Conservation (phyloP, 768 basidiomycete species). For the Naematelia aurantialba region DNA sequence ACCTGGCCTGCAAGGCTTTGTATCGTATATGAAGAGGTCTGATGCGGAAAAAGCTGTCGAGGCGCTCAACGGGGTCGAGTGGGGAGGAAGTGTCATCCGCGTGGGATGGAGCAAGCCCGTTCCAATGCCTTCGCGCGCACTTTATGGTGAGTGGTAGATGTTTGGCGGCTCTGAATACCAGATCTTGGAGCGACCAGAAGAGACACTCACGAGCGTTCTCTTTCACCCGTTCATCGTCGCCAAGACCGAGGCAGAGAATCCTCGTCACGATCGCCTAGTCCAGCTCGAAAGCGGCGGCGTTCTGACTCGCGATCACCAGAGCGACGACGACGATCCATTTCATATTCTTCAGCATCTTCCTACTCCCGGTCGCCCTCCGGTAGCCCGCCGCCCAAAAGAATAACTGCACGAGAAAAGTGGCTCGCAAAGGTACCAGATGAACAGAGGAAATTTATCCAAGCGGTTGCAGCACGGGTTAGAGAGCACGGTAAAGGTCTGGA, state of each 20-base stretch:
- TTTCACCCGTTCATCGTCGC: constrained; percentile 2
- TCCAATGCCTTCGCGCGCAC: constrained; percentile 66
- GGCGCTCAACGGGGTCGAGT: constrained; percentile 88
- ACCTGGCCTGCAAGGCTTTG: constrained; percentile 86
- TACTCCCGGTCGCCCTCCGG: constrained; percentile 40
- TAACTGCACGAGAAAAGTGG: constrained; percentile 27
- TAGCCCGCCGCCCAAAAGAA: constrained; percentile 39
- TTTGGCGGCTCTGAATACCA: not conserved
- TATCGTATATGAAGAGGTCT: constrained; percentile 88
- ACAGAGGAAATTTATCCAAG: constrained; percentile 78
- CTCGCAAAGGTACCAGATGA: constrained; percentile 56
- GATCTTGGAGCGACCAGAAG: constrained; percentile 3
- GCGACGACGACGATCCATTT: constrained; percentile 32
- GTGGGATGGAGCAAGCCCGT: constrained; percentile 98
- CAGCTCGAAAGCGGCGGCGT: not conserved
- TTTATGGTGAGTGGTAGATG: constrained; percentile 64
- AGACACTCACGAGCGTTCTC: constrained; percentile 10
- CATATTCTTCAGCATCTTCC: constrained; percentile 14
- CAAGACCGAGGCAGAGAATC: constrained; percentile 1
- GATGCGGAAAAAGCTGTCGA: constrained; percentile 86
- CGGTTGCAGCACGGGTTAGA: constrained; percentile 78
- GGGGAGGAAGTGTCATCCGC: constrained; percentile 81
- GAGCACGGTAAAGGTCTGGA: constrained; percentile 77
- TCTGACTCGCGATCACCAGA: constrained; percentile 40
- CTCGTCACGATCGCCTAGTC: constrained; percentile 2